A percentile compares a stretch with the other conserved stretches of the same genome.
Evolutionary conservation across 2,329 filamentous ascomycete species (phyloP).

Genomic region (Cercospora sesami): DNA sequence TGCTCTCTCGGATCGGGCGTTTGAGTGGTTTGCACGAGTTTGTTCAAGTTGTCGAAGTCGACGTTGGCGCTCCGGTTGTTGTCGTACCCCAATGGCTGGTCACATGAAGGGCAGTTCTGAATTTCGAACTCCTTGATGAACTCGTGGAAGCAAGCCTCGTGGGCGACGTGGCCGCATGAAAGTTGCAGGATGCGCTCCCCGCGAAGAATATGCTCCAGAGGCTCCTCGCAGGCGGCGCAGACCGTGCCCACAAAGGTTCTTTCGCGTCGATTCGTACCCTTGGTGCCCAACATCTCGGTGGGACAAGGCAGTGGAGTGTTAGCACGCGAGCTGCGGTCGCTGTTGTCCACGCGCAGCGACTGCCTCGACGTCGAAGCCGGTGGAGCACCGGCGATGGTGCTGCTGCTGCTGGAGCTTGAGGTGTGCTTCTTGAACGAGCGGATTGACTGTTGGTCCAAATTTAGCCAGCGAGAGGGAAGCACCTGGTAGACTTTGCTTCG

Average conservation of each 20-base stretch:
- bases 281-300: constrained; percentile 38
- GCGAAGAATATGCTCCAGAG: constrained; percentile 88
- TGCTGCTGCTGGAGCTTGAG: constrained; percentile 3
- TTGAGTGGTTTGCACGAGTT: constrained; percentile 81
- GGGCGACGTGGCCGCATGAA: constrained; percentile 93
- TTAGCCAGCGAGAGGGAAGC: constrained; percentile 22
- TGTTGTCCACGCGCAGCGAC: constrained; percentile 19
- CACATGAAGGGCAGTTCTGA: constrained; percentile 90
- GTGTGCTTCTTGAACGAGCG: not conserved
- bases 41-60: constrained; percentile 79
- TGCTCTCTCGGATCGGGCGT: constrained; percentile 41
- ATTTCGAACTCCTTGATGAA: constrained; percentile 94
- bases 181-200: constrained; percentile 95
- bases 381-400: constrained; percentile 6
- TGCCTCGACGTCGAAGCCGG: constrained; percentile 17
- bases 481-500: constrained; percentile 21
- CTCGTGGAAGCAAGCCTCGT: constrained; percentile 98
- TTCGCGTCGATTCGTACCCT: constrained; percentile 63
- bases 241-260: constrained; percentile 93
- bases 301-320: constrained; percentile 28
- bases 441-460: constrained; percentile 22
- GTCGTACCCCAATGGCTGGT: constrained; percentile 87
- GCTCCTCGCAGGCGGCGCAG: constrained; percentile 95
- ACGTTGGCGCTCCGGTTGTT: constrained; percentile 91
- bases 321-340: constrained; percentile 22